Conservation (phyloP, 495 filamentous ascomycete species). For the Penicillium salamii region DNA sequence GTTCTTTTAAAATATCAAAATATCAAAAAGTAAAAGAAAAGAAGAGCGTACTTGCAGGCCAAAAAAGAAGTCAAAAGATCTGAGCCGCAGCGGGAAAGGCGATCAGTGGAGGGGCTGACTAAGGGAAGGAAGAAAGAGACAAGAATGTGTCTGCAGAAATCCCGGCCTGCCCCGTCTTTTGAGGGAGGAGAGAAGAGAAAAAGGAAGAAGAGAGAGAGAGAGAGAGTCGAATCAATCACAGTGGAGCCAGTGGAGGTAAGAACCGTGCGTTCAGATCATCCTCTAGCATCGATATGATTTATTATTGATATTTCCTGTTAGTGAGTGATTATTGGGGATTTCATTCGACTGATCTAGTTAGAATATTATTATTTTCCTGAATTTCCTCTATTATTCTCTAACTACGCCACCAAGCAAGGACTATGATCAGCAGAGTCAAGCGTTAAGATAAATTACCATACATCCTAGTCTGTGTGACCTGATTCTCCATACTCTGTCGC, state of each 20-base stretch:
- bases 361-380: not conserved
- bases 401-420: constrained; percentile 30
- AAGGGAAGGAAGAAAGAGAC: constrained; percentile 18
- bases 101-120: constrained; percentile 27
- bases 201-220: constrained; percentile 1
- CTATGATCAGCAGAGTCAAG: constrained; percentile 1
- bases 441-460: not conserved
- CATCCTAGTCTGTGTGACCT: constrained; percentile 32
- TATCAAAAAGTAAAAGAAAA: constrained; percentile 7
- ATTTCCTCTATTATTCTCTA: not conserved
- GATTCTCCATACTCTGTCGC: too few relatives aligned
- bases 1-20: not conserved
- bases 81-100: constrained; percentile 25
- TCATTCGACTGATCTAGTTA: not conserved
- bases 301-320: not conserved
- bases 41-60: constrained; percentile 5
- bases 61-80: constrained; percentile 11
- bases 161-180: constrained; percentile 25
- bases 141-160: constrained; percentile 32
- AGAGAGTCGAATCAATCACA: constrained; percentile 23
- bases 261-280: constrained; percentile 10
- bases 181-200: constrained; percentile 8
- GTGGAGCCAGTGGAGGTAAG: constrained; percentile 5
- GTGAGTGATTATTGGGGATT: not conserved
- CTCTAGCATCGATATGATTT: constrained; percentile 6